Evolutionary conservation across 177 flowering plant genomes (phyloP), one percentile per base, ranked within the genome.

Genomic region (Vitis hybrid): DNA sequence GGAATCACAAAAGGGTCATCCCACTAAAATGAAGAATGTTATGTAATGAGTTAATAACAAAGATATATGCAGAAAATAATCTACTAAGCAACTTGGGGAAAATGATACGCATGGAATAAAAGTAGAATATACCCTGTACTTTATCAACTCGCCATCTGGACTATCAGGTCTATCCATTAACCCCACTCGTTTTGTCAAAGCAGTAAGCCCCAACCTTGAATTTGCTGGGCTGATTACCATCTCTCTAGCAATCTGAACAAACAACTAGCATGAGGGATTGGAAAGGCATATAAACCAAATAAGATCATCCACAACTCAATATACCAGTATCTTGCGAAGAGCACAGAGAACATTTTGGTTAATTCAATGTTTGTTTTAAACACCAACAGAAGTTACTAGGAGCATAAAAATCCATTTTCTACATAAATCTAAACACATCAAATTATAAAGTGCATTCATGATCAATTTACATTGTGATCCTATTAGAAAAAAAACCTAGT

Each of bases 201-300:
- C 61, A 55, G 89, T 74, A 68, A 93, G 87, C 71, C 98, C 97
- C 77, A 95, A 75, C 74, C 86, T 90, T 59, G 85, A 65, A 81
- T 93, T 95, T 73, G 85, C 85, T 53, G 97, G 98, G 83, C 99
- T 93, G 55, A 95, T 95, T 16, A 86, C 99, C 98, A 93, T 91
- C 81, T 95, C 99, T 74, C 98, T 83, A 68, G 96, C 98, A 79
- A 95, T 91, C 99, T 95, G 81, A 70, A 74, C 53, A 68, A 11
- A 70, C 9, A 62, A 19, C 1, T 18, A 59, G 12, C 61, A 58
- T n/a, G 19, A 58, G 61, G 60, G 61, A 58, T 59, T 9, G 45
- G 45, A 39, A 39, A 6, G 8, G 8, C 1, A 39, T 39, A 39
- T 39, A 39, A 39, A 39, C 8, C 6, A 7, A 39, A 39, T 39